Base-by-base conservation (phyloP, 176 grass and related monocot genomes). In the Puccinellia tenuiflora region DNA sequence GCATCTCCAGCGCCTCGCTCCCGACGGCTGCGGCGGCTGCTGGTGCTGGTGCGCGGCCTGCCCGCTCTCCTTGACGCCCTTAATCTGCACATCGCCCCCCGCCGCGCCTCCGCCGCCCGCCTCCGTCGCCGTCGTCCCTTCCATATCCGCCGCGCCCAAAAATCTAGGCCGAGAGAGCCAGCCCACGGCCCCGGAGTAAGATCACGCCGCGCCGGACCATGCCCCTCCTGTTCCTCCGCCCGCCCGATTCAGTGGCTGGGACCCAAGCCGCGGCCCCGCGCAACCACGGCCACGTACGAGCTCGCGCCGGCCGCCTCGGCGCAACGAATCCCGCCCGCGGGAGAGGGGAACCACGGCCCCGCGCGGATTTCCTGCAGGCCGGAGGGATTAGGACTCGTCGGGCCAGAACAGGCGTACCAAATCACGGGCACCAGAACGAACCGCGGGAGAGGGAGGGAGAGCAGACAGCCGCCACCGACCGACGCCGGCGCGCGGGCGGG, bases 1-100 rank as follows among this genome's bases (percentile, higher is more conserved):
- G 81, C 73, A 84, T 92, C 52, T 93, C 87, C 33, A 77, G 57
- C 6, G 70, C 76, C 78, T 91, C 80, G 28, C 76, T 78, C 30
- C 62, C 38, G 42, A 57, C 18, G 79, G 57, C 78, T 87, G 85
- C 68, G 26, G 35, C 65, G 35, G 67, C 68, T 9, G 65, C 34
- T 68, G 45, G n/a, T n/a, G n/a, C 12, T 3, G 45, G 4, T 78
- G 24, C 66, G 66, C 37, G 17, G 5, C 54, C 79, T 91, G 89
- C 59, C 64, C 87, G 87, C 81, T 68, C 48, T 90, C 82, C 87
- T 86, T 92, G 88, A 22, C 80, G 18, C 60, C 92, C 85, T 95
- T 95, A 80, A 94, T 50, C 76, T 86, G 89, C 78, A 31, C 51
- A 72, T 89, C 80, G 5, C 83, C 91, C 0, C 67, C 52, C 1